Percentiles rank a stretch among this genome's conserved stretches.
Conservation (phyloP, 2,329 filamentous ascomycete genomes). For the Hypoxylon sp. region DNA sequence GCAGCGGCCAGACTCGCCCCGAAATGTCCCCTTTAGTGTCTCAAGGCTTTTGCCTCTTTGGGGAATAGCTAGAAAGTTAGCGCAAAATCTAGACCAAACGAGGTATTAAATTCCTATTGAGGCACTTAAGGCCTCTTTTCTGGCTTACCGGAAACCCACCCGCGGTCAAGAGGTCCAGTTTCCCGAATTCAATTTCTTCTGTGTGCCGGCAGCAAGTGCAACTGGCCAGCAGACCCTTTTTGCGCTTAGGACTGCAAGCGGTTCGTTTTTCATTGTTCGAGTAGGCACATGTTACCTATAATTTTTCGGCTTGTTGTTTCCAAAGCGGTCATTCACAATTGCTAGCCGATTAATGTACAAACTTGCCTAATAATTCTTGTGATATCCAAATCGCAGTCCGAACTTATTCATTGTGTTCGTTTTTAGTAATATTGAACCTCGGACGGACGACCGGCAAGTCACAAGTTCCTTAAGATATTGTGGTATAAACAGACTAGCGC, state of each 20-base stretch:
- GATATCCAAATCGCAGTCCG: conserved; percentile 14
- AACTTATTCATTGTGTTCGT: conserved; percentile 25
- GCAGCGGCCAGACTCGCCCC: conserved; percentile 43
- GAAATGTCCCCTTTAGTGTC: conserved; percentile 46
- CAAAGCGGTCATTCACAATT: conserved; percentile 36
- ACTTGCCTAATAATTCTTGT: conserved; percentile 18
- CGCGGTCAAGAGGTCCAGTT: conserved; percentile 50
- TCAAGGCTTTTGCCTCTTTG: conserved; percentile 30
- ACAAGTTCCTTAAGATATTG: conserved; percentile 13
- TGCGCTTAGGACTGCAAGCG: conserved; percentile 45
- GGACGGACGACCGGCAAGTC: conserved; percentile 23
- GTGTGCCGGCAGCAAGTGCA: conserved; percentile 29
- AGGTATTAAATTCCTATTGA: conserved; percentile 49
- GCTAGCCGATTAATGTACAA: conserved; percentile 30
- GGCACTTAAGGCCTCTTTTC: conserved; percentile 49
- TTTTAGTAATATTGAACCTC: conserved; percentile 19
- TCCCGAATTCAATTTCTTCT: conserved; percentile 43
- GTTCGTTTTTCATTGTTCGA: conserved; percentile 41
- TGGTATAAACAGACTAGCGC: conserved; percentile 1
- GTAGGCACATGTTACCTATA: conserved; percentile 43
- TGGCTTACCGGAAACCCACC: conserved; percentile 44
- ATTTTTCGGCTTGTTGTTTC: conserved; percentile 36
- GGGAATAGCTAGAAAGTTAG: conserved; percentile 41
- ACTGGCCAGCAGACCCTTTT: conserved; percentile 45
- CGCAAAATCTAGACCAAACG: conserved; percentile 35